These are phyloP conservation scores for Annona squamosa DNA, from an alignment of 164 flowering plant genomes.

Conservation along the genomic window DNA sequence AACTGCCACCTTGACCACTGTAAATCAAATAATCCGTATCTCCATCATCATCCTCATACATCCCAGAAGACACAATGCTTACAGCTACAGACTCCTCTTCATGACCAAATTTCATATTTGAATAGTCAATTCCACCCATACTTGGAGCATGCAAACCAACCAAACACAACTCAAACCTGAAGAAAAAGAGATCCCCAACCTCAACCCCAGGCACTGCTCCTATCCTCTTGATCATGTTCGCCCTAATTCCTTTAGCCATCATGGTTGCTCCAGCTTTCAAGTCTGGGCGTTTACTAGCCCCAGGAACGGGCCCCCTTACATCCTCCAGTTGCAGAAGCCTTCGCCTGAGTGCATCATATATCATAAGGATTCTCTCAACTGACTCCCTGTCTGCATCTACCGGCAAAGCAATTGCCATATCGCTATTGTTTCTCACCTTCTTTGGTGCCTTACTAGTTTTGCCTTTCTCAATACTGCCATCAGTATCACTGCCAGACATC, in stretches of 20 bases:
- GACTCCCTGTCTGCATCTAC: slow-evolving; percentile 26
- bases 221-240: slow-evolving; percentile 34
- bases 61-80: slow-evolving; percentile 54
- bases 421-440: slow-evolving; percentile 15
- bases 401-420: slow-evolving; percentile 5
- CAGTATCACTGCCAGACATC: slow-evolving; percentile 9
- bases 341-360: slow-evolving; percentile 33
- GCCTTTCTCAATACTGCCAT: slow-evolving; percentile 11
- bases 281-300: slow-evolving; percentile 30
- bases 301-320: slow-evolving; percentile 22
- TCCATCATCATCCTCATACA: slow-evolving; percentile 40
- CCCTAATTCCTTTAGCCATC: slow-evolving; percentile 32
- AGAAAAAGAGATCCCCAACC: slow-evolving; percentile 52
- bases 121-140: slow-evolving; percentile 58
- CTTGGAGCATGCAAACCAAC: slow-evolving; percentile 47
- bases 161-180: slow-evolving; percentile 46
- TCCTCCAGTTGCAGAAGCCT: slow-evolving; percentile 31
- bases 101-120: slow-evolving; percentile 18
- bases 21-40: slow-evolving; percentile 40
- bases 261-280: slow-evolving; percentile 29
- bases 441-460: slow-evolving; percentile 20
- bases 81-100: slow-evolving; percentile 46
- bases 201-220: slow-evolving; percentile 53
- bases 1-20: slow-evolving; percentile 53
- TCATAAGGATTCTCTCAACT: slow-evolving; percentile 23